Evolutionary conservation across 345 rosid species (phyloP).

Genomic region (Excoecaria cochinchinensis): DNA sequence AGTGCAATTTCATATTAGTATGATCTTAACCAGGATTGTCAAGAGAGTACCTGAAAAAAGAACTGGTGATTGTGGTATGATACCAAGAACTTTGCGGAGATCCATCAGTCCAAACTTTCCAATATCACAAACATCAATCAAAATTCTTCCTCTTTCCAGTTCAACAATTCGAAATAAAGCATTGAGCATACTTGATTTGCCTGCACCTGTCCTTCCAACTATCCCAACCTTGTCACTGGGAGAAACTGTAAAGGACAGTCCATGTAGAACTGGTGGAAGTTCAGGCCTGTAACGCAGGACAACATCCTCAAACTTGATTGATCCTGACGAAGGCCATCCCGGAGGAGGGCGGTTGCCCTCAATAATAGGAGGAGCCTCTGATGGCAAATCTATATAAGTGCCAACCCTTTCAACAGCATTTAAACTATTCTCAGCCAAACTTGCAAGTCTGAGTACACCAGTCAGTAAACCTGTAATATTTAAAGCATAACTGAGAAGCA

Average conservation of each 20-base stretch:
- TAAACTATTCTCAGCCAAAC: slow-evolving; percentile 95
- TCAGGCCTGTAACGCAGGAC: slow-evolving; percentile 92
- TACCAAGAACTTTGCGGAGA: slow-evolving; percentile 92
- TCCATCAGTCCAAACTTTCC: slow-evolving; percentile 84
- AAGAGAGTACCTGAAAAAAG: slow-evolving; percentile 81
- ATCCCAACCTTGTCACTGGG: slow-evolving; percentile 96
- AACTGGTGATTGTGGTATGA: slow-evolving; percentile 97
- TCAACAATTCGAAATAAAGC: slow-evolving; percentile 93
- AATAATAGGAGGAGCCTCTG: slow-evolving; percentile 79
- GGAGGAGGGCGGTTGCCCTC: slow-evolving; percentile 96
- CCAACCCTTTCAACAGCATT: slow-evolving; percentile 97
- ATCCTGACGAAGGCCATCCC: slow-evolving; percentile 98
- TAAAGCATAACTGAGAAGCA: slow-evolving; percentile 94
- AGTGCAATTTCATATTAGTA: background rate
- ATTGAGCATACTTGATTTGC: slow-evolving; percentile 96
- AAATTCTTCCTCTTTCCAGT: slow-evolving; percentile 87
- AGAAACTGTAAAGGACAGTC: slow-evolving; percentile 67
- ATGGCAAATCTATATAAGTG: slow-evolving; percentile 75
- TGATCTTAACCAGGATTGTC: background rate
- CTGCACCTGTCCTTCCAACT: slow-evolving; percentile 99
- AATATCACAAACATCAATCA: slow-evolving; percentile 77
- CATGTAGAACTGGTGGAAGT: slow-evolving; percentile 94
- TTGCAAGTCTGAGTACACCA: slow-evolving; percentile 88
- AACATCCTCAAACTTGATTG: slow-evolving; percentile 84
- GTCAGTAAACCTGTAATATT: slow-evolving; percentile 84